Percentiles rank a stretch among this genome's conserved stretches.
Evolutionary conservation across 768 basidiomycete species (phyloP).

Genomic region (Calocybe cyanea): DNA sequence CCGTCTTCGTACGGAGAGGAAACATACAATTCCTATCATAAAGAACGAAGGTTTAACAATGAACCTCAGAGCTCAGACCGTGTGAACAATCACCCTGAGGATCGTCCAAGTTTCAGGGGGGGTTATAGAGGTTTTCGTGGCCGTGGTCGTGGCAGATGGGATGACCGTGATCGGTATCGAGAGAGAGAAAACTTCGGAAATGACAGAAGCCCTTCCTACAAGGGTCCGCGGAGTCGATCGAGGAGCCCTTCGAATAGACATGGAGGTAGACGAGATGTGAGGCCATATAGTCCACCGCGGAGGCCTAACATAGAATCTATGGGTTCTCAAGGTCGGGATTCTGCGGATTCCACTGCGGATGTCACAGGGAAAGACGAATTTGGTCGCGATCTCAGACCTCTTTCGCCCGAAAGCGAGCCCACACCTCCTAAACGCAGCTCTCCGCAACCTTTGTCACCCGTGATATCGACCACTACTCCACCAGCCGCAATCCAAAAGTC

Average conservation of each 20-base stretch:
- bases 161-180: conserved; percentile 55
- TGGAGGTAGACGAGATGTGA: conserved; percentile 44
- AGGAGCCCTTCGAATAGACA: conserved; percentile 68
- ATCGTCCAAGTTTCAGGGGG: conserved; percentile 46
- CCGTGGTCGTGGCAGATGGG: conserved; percentile 53
- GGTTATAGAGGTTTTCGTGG: conserved; percentile 53
- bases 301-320: conserved; percentile 34
- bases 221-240: conserved; percentile 62
- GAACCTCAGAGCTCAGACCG: conserved; percentile 47
- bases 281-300: conserved; percentile 58
- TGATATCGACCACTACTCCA: conserved; percentile 17
- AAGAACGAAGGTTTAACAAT: conserved; percentile 40
- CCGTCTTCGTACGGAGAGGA: conserved; percentile 41
- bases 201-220: conserved; percentile 32
- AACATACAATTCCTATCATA: conserved; percentile 32
- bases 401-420: conserved; percentile 36
- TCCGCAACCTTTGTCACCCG: conserved; percentile 18
- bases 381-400: conserved; percentile 72
- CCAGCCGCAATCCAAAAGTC: conserved; percentile 24
- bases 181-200: conserved; percentile 35
- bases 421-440: conserved; percentile 22
- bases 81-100: conserved; percentile 46
- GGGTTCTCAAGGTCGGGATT: conserved; percentile 20
- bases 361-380: conserved; percentile 77
- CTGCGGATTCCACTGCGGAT: conserved; percentile 19